phyloP scores from a whole-genome alignment of 768 basidiomycete genomes.

The Coprinopsis strossmayeri region DNA sequence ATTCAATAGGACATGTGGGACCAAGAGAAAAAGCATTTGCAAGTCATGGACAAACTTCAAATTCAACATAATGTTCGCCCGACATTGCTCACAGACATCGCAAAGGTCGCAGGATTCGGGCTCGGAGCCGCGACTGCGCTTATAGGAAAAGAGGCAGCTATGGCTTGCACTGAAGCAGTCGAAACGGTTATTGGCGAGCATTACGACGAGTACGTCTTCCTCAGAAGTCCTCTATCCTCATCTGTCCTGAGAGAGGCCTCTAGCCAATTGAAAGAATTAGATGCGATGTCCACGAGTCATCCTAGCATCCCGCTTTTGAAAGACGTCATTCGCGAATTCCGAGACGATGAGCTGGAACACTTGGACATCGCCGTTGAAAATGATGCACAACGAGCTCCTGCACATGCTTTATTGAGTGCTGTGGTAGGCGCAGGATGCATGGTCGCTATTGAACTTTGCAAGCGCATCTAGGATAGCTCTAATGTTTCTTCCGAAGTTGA shows the following conservation, averaged over 20 bases:
- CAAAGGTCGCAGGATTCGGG: conserved; percentile 82
- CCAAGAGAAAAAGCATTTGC: conserved; percentile 88
- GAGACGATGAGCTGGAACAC: conserved; percentile 94
- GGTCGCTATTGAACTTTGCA: conserved; percentile 85
- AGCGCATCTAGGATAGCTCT: conserved; percentile 48
- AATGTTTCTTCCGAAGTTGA: too few relatives aligned
- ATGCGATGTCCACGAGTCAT: conserved; percentile 55
- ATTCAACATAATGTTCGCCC: conserved; percentile 80
- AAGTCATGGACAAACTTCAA: conserved; percentile 80
- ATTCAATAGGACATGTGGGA: conserved; percentile 90
- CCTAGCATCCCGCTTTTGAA: conserved; percentile 73
- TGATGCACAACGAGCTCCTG: conserved; percentile 84
- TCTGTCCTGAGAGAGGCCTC: too few relatives aligned
- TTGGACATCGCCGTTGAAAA: conserved; percentile 86
- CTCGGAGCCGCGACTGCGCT: conserved; percentile 82
- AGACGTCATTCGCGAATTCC: conserved; percentile 72
- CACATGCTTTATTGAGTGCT: conserved; percentile 84
- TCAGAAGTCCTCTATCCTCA: too few relatives aligned
- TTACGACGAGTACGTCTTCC: conserved; percentile 96
- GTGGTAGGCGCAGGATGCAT: conserved; percentile 83
- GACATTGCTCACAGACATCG: conserved; percentile 76
- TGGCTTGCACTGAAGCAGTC: conserved; percentile 98
- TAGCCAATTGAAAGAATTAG: conserved; percentile 80
- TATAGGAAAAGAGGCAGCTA: conserved; percentile 88
- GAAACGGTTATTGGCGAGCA: conserved; percentile 98